phyloP scores from a whole-genome alignment of 2,329 filamentous ascomycete species.

The Fusarium musae region DNA sequence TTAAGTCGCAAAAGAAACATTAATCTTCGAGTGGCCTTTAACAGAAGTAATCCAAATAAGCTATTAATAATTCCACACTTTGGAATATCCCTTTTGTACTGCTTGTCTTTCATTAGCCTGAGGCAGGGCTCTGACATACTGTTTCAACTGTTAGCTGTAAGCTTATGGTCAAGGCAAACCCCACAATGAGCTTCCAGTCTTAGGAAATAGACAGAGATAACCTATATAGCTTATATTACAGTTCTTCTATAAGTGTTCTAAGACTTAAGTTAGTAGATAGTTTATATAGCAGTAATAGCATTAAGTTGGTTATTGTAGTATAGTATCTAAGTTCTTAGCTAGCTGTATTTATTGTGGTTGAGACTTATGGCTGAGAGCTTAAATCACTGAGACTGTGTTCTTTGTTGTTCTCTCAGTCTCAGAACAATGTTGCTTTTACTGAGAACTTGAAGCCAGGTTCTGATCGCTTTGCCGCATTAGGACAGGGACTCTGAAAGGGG shows the following conservation, averaged over 20 bases:
- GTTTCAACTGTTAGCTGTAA: neutral
- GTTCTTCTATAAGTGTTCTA: neutral
- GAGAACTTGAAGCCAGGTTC: no score
- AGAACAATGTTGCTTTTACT: no score
- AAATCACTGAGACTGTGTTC: no score
- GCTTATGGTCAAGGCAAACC: neutral
- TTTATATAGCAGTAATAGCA: no score
- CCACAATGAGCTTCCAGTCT: neutral
- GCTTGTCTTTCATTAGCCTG: neutral
- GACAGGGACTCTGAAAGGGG: no score
- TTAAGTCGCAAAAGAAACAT: neutral
- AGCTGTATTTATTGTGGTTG: no score
- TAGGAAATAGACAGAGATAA: neutral
- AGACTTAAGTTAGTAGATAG: no score
- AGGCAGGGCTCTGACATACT: neutral
- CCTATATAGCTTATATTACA: neutral
- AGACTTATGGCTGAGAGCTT: no score
- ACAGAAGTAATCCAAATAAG: neutral
- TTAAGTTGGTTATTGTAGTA: no score
- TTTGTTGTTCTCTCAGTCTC: no score
- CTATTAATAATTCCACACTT: neutral
- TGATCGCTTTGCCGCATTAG: no score
- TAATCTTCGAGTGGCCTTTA: neutral
- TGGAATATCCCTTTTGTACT: neutral
- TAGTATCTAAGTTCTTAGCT: no score